Evolutionary conservation across 2,329 filamentous ascomycete species (phyloP).

Genomic region (Verticillium nonalfalfae): DNA sequence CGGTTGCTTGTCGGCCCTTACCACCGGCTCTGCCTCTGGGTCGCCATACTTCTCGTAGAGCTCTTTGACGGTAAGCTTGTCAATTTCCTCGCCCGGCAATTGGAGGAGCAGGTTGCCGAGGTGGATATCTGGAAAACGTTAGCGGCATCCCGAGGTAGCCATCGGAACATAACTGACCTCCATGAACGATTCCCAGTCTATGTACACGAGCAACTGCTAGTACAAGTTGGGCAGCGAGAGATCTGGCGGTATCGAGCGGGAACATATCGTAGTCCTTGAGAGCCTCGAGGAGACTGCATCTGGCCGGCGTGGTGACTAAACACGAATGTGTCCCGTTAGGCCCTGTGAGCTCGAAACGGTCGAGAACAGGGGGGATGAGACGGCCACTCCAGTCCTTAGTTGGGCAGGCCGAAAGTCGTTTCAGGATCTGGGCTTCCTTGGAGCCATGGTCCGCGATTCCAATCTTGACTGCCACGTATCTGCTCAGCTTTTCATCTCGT

Average conservation of each 20-base stretch:
- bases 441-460: slow-evolving; percentile 16
- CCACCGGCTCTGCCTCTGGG: slow-evolving; percentile 15
- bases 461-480: slow-evolving; percentile 26
- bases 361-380: slow-evolving; percentile 5
- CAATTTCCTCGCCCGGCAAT: slow-evolving; percentile 7
- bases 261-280: slow-evolving; percentile 1
- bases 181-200: slow-evolving; percentile 16
- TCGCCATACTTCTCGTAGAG: slow-evolving; percentile 17
- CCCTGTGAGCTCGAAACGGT: slow-evolving; percentile 9
- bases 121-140: slow-evolving; percentile 19
- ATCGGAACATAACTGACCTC: slow-evolving; percentile 5
- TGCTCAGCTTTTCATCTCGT: slow-evolving; percentile 12
- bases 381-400: too few relatives aligned
- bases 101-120: slow-evolving; percentile 25
- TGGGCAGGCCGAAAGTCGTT: background rate
- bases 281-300: slow-evolving; percentile 6
- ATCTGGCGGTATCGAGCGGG: slow-evolving; percentile 9
- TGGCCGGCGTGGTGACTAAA: slow-evolving; percentile 9
- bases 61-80: slow-evolving; percentile 15
- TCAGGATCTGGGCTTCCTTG: slow-evolving; percentile 12
- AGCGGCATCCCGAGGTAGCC: too few relatives aligned
- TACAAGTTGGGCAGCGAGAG: slow-evolving; percentile 10
- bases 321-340: slow-evolving; percentile 13
- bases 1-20: slow-evolving; percentile 11
- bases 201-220: slow-evolving; percentile 17